Percentiles rank a stretch among this genome's conserved stretches.
Conservation (phyloP, 768 basidiomycete genomes). For the Harrya chromipes region DNA sequence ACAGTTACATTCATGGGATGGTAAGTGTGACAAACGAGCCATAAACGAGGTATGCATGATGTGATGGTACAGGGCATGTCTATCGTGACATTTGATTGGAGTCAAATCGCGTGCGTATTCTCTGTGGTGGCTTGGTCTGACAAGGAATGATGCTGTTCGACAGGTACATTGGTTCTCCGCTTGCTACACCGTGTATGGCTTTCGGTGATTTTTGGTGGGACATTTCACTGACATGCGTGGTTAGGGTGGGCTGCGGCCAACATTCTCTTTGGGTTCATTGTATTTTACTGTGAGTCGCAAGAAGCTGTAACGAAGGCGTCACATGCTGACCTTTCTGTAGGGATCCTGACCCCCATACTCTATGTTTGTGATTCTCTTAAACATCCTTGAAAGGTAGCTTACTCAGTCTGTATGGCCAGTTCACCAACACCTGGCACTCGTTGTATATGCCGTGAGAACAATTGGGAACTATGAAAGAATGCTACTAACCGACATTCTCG, state of each 20-base stretch:
- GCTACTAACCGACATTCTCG: neutral
- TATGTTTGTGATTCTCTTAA: slow-evolving; percentile 50
- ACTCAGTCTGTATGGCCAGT: slow-evolving; percentile 29
- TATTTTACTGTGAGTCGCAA: slow-evolving; percentile 59
- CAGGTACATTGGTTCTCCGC: slow-evolving; percentile 42
- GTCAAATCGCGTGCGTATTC: slow-evolving; percentile 48
- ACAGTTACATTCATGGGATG: slow-evolving; percentile 43
- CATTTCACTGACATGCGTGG: neutral
- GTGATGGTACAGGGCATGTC: slow-evolving; percentile 51
- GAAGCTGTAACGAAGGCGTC: neutral
- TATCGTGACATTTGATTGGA: slow-evolving; percentile 79
- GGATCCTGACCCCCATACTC: slow-evolving; percentile 35
- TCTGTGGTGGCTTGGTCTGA: neutral
- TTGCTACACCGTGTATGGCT: slow-evolving; percentile 61
- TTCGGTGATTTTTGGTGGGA: neutral
- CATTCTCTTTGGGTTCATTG: slow-evolving; percentile 58
- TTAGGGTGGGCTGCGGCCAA: slow-evolving; percentile 77
- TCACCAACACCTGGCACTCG: slow-evolving; percentile 60
- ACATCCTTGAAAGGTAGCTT: slow-evolving; percentile 19
- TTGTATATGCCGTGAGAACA: slow-evolving; percentile 54
- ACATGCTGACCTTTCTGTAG: slow-evolving; percentile 9
- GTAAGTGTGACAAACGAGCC: slow-evolving; percentile 21
- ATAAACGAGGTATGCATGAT: neutral
- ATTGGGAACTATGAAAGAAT: neutral
- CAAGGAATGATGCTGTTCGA: neutral